Evolutionary conservation across 495 filamentous ascomycete genomes (phyloP).

Genomic region (Penicillium cataractarum): DNA sequence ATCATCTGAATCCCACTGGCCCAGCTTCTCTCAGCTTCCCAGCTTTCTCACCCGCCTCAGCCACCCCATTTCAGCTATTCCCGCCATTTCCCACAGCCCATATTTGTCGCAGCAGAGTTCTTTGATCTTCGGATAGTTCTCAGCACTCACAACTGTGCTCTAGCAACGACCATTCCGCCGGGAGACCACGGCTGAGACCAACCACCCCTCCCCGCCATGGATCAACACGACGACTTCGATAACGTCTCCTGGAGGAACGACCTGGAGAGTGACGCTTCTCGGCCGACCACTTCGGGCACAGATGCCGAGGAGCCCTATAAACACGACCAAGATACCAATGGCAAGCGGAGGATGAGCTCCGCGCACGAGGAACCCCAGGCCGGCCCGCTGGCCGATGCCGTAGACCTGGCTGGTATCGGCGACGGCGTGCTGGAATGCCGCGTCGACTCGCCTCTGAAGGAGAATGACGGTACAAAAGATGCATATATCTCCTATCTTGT

Average conservation of each 20-base stretch:
- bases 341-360: slow-evolving; percentile 57
- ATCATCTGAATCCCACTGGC: slow-evolving; percentile 31
- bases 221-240: slow-evolving; percentile 61
- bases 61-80: slow-evolving; percentile 15
- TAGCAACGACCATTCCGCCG: slow-evolving; percentile 13
- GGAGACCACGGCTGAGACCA: slow-evolving; percentile 23
- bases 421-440: slow-evolving; percentile 82
- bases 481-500: slow-evolving; percentile 94
- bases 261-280: slow-evolving; percentile 52
- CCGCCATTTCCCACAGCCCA: slow-evolving; percentile 4
- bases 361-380: slow-evolving; percentile 53
- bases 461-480: slow-evolving; percentile 97
- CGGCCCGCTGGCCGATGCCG: slow-evolving; percentile 57
- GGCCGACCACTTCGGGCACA: slow-evolving; percentile 51
- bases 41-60: slow-evolving; percentile 2
- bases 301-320: slow-evolving; percentile 41
- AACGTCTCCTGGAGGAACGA: slow-evolving; percentile 61
- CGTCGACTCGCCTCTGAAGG: slow-evolving; percentile 82
- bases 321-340: slow-evolving; percentile 47
- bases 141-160: background rate
- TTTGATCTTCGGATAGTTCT: background rate
- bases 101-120: background rate
- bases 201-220: slow-evolving; percentile 40
- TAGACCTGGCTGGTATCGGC: slow-evolving; percentile 69
- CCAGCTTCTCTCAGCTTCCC: slow-evolving; percentile 4